Evolutionary conservation across 192 early-diverging fungal genomes (phyloP), one percentile per base, ranked within the genome.

Genomic region (Piromyces sp.): DNA sequence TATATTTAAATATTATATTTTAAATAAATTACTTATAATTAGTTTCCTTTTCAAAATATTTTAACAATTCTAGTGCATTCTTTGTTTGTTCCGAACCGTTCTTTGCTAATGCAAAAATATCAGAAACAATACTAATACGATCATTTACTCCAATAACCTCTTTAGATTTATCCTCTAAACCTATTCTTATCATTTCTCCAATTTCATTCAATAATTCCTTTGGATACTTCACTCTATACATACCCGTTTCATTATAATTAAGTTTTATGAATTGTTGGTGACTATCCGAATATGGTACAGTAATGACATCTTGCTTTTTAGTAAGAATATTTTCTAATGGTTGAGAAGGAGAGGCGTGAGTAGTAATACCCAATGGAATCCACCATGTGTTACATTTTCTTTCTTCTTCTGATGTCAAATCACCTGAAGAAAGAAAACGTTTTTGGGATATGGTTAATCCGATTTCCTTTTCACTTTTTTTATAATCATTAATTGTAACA

Each of bases 371-470:
- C 40, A 98, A 86, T 28, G 97, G 97, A 22, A 96, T 91, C 89
- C 91, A 94, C 97, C 96, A 97, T 81, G 88, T 84, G 28, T 92
- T 91, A 80, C 37, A 58, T 17, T 79, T 79, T 30, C 26, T 78
- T 83, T 97, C 96, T 80, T 98, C 97, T 58, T 91, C 91, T 19
- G 92, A 83, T 30, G 83, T 90, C 30, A 93, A 83, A 79, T 95
- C 93, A 79, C 96, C 96, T 28, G 89, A 88, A 42, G 94, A 92
- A 79, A 98, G 86, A 85, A 93, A 98, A 29, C 97, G 92, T 80
- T 89, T 91, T 85, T 98, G 97, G 36, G 86, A 87, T 78, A 98
- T 85, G 36, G 89, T 81, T 30, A 96, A 38, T 16, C 88, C 91
- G 26, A 91, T 16, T 33, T 86, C 82, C 13, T 84, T 82, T 80